Conservation (phyloP, 1,139 yeast species). For the Lodderomyces metapsilosis region DNA sequence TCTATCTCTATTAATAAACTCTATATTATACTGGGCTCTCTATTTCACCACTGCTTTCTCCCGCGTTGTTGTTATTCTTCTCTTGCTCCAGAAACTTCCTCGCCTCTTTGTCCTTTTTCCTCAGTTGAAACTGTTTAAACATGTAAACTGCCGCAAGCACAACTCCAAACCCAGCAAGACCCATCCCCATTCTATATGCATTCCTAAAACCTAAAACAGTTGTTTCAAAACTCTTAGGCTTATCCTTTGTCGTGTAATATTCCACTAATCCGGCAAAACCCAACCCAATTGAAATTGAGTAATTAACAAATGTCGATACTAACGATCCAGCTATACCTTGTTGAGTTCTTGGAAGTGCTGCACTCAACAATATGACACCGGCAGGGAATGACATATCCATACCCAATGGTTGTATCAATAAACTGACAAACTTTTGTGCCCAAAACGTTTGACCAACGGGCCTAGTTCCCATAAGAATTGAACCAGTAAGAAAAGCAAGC, state of each 20-base stretch:
- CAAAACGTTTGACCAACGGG: slow-evolving; percentile 50
- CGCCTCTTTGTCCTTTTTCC: slow-evolving; percentile 2
- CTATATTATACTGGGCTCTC: background rate
- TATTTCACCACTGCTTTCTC: no score
- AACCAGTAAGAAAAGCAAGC: slow-evolving; percentile 42
- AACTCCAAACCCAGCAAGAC: slow-evolving; percentile 49
- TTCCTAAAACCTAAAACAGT: slow-evolving; percentile 37
- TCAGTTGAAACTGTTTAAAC: slow-evolving; percentile 12
- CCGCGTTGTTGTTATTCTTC: background rate
- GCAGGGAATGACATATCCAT: slow-evolving; percentile 71
- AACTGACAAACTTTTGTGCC: slow-evolving; percentile 52
- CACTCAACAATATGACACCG: slow-evolving; percentile 50
- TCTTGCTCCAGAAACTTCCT: slow-evolving; percentile 1
- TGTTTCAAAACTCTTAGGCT: slow-evolving; percentile 21
- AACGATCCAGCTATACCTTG: slow-evolving; percentile 70
- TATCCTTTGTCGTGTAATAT: slow-evolving; percentile 34
- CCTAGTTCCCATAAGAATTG: slow-evolving; percentile 42
- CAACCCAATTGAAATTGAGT: slow-evolving; percentile 60
- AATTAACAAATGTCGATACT: slow-evolving; percentile 60
- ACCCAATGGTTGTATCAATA: slow-evolving; percentile 51
- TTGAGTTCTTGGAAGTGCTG: slow-evolving; percentile 49
- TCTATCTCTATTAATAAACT: background rate
- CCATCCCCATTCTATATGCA: slow-evolving; percentile 51
- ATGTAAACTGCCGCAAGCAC: slow-evolving; percentile 24
- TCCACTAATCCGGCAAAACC: slow-evolving; percentile 68